Evolutionary conservation across 495 filamentous ascomycete species (phyloP).

Genomic region (Sordaria brevicollis): DNA sequence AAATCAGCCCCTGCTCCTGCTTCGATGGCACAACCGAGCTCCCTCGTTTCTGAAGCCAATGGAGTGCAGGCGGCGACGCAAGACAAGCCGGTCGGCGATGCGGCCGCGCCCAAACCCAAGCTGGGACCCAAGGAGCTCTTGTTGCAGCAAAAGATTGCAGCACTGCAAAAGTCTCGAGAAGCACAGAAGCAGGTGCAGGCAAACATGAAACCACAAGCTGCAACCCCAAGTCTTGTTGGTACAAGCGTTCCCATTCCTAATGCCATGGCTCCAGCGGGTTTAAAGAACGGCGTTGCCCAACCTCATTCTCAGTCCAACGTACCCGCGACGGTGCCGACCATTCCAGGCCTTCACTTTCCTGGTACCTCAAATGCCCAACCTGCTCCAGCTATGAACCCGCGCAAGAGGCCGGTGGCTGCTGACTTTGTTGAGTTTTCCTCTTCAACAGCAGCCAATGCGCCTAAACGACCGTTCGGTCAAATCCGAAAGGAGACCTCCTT

Average conservation of each 20-base stretch:
- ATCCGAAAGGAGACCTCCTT: constrained; percentile 38
- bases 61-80: constrained; percentile 3
- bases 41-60: neutral
- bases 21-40: neutral
- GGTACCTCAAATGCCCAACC: neutral
- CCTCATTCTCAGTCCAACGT: neutral
- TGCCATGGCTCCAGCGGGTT: neutral
- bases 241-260: neutral
- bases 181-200: constrained; percentile 11
- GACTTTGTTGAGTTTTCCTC: constrained; percentile 61
- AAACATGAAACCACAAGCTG: constrained; percentile 2
- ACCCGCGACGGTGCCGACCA: neutral
- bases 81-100: neutral
- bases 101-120: constrained; percentile 19
- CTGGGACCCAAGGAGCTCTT: constrained; percentile 32
- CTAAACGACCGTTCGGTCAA: constrained; percentile 55
- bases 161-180: constrained; percentile 31
- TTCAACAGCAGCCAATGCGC: constrained; percentile 21
- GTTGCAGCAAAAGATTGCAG: constrained; percentile 37
- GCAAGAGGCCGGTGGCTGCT: constrained; percentile 77
- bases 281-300: neutral
- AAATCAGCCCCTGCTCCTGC: neutral
- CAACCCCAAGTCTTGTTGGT: neutral
- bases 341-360: constrained; percentile 7
- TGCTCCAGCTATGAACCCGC: constrained; percentile 11